Conservation (phyloP, 192 early-diverging fungal genomes). For the Coemansia asiatica region DNA sequence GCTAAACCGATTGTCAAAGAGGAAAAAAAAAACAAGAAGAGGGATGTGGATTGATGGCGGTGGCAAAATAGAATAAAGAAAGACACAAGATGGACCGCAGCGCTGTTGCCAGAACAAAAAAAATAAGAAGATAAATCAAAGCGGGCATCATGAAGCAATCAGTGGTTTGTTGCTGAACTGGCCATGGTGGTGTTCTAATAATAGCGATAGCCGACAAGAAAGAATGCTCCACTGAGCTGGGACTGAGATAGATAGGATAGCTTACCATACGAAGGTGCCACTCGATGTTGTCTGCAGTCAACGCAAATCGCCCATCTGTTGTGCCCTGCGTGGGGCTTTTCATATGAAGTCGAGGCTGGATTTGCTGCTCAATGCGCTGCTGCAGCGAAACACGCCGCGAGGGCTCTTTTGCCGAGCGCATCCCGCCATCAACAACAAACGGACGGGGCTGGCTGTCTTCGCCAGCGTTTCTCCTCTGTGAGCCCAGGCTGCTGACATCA, state of each 20-base stretch:
- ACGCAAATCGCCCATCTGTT: conserved; percentile 30
- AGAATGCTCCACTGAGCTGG: too few relatives aligned
- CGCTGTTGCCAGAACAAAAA: not conserved
- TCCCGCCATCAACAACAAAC: conserved; percentile 6
- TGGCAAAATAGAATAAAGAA: not conserved
- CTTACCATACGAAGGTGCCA: conserved; percentile 56
- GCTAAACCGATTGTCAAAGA: too few relatives aligned
- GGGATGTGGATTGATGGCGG: conserved; percentile 1
- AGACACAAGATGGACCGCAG: not conserved
- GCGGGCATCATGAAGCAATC: too few relatives aligned
- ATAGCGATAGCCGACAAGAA: too few relatives aligned
- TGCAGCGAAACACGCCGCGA: conserved; percentile 37
- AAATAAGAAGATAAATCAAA: not conserved
- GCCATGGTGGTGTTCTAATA: too few relatives aligned
- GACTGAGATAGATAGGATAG: not conserved
- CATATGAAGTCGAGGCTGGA: conserved; percentile 47
- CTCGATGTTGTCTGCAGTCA: conserved; percentile 46
- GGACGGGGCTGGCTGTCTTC: conserved; percentile 12
- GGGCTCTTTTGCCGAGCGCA: conserved; percentile 13
- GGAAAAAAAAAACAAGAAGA: too few relatives aligned
- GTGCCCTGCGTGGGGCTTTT: conserved; percentile 35
- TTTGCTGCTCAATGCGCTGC: conserved; percentile 37
- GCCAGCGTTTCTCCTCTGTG: conserved; percentile 19
- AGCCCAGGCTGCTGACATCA: not conserved
- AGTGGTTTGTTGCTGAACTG: too few relatives aligned